A percentile compares a stretch with the other conserved stretches of the same genome.
Conservation (phyloP, 441 rosid genomes). For the Euphorbia schlechtendalii region DNA sequence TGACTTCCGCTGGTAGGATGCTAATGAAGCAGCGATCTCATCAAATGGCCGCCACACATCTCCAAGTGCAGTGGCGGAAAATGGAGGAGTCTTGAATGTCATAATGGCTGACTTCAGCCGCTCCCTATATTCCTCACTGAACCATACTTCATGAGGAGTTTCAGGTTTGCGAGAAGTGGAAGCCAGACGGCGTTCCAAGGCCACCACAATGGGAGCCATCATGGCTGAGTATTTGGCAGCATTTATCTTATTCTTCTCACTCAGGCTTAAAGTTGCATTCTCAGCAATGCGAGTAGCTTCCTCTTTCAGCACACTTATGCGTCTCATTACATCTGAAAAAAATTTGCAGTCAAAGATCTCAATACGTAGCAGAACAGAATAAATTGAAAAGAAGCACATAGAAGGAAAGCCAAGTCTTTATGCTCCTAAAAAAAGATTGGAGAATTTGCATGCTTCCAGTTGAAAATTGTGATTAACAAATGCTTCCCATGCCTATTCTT, state of each 20-base stretch:
- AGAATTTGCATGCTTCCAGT: conserved; percentile 2
- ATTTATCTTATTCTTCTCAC: conserved; percentile 88
- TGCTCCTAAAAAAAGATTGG: not conserved
- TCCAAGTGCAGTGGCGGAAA: conserved; percentile 65
- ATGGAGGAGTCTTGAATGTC: conserved; percentile 82
- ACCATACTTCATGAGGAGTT: conserved; percentile 96
- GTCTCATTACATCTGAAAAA: conserved; percentile 84
- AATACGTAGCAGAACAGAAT: not conserved
- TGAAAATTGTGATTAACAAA: not conserved
- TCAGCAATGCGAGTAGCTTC: conserved; percentile 91
- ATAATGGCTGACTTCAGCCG: conserved; percentile 66
- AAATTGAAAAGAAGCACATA: not conserved
- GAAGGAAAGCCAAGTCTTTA: not conserved
- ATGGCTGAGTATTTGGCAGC: conserved; percentile 95
- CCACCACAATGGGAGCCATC: conserved; percentile 97
- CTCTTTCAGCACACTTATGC: conserved; percentile 83
- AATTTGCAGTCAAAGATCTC: conserved; percentile 17
- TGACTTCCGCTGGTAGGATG: conserved; percentile 83
- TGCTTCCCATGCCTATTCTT: not conserved
- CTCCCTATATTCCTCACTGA: conserved; percentile 69
- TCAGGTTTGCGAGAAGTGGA: conserved; percentile 93
- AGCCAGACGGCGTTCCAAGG: conserved; percentile 94
- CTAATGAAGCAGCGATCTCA: conserved; percentile 82
- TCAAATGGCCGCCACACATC: conserved; percentile 96
- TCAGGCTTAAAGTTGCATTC: conserved; percentile 79